phyloP scores from a whole-genome alignment of 805 yeast genomes.

The Zygoascus biomembranicola region DNA sequence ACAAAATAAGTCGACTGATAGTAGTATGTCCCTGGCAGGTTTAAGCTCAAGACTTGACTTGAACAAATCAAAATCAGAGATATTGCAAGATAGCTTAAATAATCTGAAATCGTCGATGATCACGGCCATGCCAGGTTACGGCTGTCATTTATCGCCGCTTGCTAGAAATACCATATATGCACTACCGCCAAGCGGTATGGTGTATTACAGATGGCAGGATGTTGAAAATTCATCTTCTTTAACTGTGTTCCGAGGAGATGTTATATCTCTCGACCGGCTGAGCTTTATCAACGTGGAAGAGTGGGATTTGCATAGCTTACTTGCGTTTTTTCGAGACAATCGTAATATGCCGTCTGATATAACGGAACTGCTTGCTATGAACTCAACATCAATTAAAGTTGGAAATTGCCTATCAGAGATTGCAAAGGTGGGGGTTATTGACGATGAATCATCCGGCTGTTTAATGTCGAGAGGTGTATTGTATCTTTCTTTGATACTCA shows the following conservation, averaged over 20 bases:
- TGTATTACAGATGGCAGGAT: constrained; percentile 75
- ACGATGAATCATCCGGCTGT: constrained; percentile 75
- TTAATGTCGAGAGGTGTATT: constrained; percentile 68
- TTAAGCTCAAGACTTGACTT: background rate
- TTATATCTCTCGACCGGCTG: constrained; percentile 61
- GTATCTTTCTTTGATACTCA: constrained; percentile 59
- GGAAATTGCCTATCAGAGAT: constrained; percentile 74
- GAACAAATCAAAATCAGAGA: background rate
- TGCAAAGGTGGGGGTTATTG: constrained; percentile 67
- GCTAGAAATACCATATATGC: constrained; percentile 57
- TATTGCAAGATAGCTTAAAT: background rate
- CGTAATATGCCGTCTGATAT: constrained; percentile 13
- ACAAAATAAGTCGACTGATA: background rate
- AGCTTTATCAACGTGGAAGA: constrained; percentile 58
- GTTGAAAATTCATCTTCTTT: constrained; percentile 56
- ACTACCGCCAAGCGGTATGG: constrained; percentile 51
- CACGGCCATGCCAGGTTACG: constrained; percentile 43
- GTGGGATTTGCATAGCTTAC: constrained; percentile 25
- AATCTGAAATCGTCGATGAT: background rate
- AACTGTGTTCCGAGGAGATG: constrained; percentile 71
- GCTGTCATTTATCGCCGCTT: constrained; percentile 60
- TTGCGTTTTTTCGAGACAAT: background rate
- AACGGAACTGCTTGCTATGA: constrained; percentile 13
- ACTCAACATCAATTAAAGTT: constrained; percentile 34
- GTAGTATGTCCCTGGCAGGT: too few species aligned